Conservation (phyloP, 2,329 filamentous ascomycete species). For the Bipolaris gigantea region DNA sequence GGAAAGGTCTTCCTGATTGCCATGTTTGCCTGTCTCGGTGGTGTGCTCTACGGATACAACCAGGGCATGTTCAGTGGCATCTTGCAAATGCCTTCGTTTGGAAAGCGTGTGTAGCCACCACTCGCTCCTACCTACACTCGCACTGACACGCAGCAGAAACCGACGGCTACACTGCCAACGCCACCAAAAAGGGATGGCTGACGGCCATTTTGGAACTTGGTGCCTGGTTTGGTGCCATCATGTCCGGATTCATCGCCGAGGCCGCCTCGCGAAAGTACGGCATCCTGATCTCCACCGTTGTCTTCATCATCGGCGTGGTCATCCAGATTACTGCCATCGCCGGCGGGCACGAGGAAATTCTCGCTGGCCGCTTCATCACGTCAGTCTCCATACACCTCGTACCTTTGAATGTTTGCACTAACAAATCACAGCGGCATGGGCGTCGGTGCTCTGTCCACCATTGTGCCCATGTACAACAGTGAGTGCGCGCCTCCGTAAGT, state of each 20-base stretch:
- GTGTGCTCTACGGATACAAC: conserved; percentile 69
- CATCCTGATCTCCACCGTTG: conserved; percentile 64
- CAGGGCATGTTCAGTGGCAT: conserved; percentile 77
- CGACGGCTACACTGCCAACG: conserved; percentile 43
- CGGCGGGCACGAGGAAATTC: conserved; percentile 61
- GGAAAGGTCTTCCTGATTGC: conserved; percentile 59
- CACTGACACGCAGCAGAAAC: conserved; percentile 41
- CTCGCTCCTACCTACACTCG: not conserved
- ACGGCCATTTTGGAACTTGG: conserved; percentile 72
- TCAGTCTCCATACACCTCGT: conserved; percentile 16
- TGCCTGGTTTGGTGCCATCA: conserved; percentile 73
- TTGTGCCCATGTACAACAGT: conserved; percentile 59
- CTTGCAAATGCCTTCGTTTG: conserved; percentile 54
- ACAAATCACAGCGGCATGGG: conserved; percentile 55
- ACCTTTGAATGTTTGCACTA: conserved; percentile 9
- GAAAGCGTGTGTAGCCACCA: conserved; percentile 34
- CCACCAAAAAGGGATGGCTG: conserved; percentile 52
- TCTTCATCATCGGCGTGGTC: conserved; percentile 72
- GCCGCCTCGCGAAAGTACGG: conserved; percentile 68
- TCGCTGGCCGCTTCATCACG: conserved; percentile 73
- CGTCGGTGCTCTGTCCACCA: conserved; percentile 69
- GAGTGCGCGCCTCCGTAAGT: conserved; percentile 53
- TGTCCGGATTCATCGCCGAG: conserved; percentile 73
- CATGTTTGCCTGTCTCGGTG: conserved; percentile 57
- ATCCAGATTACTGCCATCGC: conserved; percentile 66